Evolutionary conservation across 2,329 filamentous ascomycete genomes (phyloP).

Genomic region (Aspergillus sp.): DNA sequence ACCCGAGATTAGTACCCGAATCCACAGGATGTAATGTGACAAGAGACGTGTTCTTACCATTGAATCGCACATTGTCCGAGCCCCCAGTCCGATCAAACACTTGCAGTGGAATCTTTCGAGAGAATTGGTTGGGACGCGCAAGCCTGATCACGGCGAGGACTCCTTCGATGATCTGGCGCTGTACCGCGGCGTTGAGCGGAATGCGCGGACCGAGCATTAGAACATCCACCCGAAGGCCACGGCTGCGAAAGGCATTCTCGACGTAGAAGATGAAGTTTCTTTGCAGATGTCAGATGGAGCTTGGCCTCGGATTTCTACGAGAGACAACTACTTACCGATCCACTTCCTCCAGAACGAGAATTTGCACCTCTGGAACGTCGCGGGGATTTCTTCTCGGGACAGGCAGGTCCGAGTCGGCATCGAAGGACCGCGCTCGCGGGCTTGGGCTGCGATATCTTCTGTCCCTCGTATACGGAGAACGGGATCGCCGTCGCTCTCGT

Average conservation of each 20-base stretch:
- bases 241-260: constrained; percentile 70
- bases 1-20: constrained; percentile 12
- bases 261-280: constrained; percentile 81
- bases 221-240: constrained; percentile 72
- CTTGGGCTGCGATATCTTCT: constrained; percentile 69
- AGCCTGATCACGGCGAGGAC: constrained; percentile 82
- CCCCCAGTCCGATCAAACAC: constrained; percentile 80
- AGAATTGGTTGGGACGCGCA: constrained; percentile 65
- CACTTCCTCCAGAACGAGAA: constrained; percentile 77
- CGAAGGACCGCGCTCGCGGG: constrained; percentile 56
- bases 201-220: constrained; percentile 77
- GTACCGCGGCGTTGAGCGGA: constrained; percentile 74
- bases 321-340: constrained; percentile 46
- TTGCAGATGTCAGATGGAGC: neutral
- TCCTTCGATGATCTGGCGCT: constrained; percentile 82
- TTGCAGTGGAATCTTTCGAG: constrained; percentile 74
- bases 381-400: constrained; percentile 70
- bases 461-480: constrained; percentile 65
- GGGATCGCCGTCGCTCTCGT: constrained; percentile 62
- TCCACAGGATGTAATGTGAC: neutral
- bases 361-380: constrained; percentile 85
- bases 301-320: neutral
- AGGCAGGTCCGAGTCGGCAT: constrained; percentile 63
- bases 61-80: constrained; percentile 74
- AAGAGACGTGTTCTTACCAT: constrained; percentile 47